A percentile compares a stretch with the other conserved stretches of the same genome.
Evolutionary conservation across 2,329 filamentous ascomycete genomes (phyloP).

Genomic region (Paradendryphiella salina): DNA sequence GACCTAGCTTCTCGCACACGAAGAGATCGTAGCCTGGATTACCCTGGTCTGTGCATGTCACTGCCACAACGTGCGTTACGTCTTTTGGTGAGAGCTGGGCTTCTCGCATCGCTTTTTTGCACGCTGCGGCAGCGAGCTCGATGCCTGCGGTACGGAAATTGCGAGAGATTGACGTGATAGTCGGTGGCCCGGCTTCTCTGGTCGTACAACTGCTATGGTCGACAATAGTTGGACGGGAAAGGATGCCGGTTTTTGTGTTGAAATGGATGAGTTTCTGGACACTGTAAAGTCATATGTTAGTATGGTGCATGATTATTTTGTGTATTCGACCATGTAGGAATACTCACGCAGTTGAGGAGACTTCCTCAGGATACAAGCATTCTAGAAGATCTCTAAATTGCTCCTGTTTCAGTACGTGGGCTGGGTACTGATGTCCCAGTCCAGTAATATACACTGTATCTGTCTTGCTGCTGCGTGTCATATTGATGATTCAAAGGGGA

Average conservation of each 20-base stretch:
- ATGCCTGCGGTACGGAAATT: constrained; percentile 39
- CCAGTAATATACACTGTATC: constrained; percentile 22
- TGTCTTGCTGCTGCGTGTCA: not conserved
- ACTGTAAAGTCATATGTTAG: constrained; percentile 4
- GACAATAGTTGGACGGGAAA: constrained; percentile 15
- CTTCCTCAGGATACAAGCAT: constrained; percentile 16
- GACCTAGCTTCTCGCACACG: constrained; percentile 40
- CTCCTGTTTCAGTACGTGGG: constrained; percentile 15
- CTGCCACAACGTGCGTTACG: constrained; percentile 47
- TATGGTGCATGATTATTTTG: not conserved
- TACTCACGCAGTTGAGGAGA: constrained; percentile 16
- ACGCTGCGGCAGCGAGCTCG: constrained; percentile 37
- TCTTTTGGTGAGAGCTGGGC: constrained; percentile 24
- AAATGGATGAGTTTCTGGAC: constrained; percentile 21
- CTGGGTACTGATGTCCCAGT: constrained; percentile 25
- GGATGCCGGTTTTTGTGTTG: constrained; percentile 21
- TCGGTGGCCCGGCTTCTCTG: constrained; percentile 16
- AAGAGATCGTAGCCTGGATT: constrained; percentile 47
- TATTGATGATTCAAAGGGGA: not conserved
- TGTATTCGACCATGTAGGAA: not conserved
- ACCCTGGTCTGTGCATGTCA: constrained; percentile 46
- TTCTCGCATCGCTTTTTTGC: constrained; percentile 41
- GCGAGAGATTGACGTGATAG: constrained; percentile 32
- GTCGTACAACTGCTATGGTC: constrained; percentile 15
- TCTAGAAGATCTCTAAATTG: constrained; percentile 15